phyloP scores from a whole-genome alignment of 345 rosid genomes.

The Boechera divaricarpa region DNA sequence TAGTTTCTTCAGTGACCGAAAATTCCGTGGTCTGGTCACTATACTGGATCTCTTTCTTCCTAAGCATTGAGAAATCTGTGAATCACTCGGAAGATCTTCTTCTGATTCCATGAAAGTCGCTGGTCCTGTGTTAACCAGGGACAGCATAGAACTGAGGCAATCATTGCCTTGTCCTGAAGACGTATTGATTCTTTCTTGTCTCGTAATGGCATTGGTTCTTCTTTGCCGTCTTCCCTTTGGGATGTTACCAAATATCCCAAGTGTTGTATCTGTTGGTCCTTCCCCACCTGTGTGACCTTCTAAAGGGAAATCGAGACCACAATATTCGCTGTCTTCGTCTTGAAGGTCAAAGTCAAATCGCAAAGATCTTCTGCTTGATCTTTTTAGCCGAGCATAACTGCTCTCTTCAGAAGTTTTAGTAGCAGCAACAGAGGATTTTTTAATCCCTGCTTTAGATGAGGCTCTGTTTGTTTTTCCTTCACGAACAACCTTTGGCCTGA shows the following conservation, averaged over 20 bases:
- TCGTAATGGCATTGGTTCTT: constrained; percentile 49
- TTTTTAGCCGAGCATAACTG: constrained; percentile 41
- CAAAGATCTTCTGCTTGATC: constrained; percentile 56
- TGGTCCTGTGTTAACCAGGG: constrained; percentile 22
- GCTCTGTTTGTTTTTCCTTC: constrained; percentile 55
- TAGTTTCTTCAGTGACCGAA: constrained; percentile 51
- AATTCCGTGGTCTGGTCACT: constrained; percentile 46
- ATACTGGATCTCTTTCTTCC: constrained; percentile 60
- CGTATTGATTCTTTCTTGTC: constrained; percentile 35
- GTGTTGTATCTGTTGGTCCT: background rate
- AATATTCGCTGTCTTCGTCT: background rate
- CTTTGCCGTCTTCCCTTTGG: constrained; percentile 19
- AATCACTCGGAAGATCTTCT: constrained; percentile 30
- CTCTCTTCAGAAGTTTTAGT: constrained; percentile 42
- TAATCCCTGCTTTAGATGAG: constrained; percentile 47
- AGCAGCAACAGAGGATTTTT: constrained; percentile 50
- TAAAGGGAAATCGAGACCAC: constrained; percentile 11
- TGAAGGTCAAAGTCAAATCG: constrained; percentile 1
- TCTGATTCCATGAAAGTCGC: constrained; percentile 39
- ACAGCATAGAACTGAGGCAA: constrained; percentile 33
- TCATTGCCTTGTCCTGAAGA: constrained; percentile 22
- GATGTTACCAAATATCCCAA: background rate
- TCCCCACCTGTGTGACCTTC: background rate
- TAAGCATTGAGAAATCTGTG: constrained; percentile 31
- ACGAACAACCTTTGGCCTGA: constrained; percentile 69